Conservation (phyloP, 2,329 filamentous ascomycete species). For the Aureobasidium sp. region DNA sequence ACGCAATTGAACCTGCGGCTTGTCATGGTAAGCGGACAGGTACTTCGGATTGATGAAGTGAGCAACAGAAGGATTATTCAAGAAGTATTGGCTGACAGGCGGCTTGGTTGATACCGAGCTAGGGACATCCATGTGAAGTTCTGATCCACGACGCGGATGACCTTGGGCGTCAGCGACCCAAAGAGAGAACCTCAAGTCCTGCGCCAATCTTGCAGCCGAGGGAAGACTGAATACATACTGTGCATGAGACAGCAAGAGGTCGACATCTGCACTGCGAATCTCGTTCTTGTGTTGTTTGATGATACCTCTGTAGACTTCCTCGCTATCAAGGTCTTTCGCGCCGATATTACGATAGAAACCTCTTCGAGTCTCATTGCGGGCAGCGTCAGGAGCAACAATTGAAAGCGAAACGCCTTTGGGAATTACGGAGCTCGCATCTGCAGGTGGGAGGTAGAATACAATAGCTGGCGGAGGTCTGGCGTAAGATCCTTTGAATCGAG, state of each 20-base stretch:
- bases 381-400: constrained; percentile 9
- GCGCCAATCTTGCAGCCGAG: not conserved
- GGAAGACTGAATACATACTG: constrained; percentile 1
- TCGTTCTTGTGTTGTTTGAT: not conserved
- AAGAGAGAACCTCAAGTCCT: not conserved
- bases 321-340: not conserved
- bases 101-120: not conserved
- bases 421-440: constrained; percentile 1
- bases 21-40: not conserved
- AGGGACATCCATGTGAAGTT: not conserved
- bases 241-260: not conserved
- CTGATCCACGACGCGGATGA: not conserved
- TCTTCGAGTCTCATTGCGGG: not conserved
- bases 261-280: not conserved
- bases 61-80: not conserved
- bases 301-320: not conserved
- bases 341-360: not conserved
- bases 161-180: not conserved
- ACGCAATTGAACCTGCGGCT: not conserved
- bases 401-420: constrained; percentile 15
- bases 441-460: constrained; percentile 15
- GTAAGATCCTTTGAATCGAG: not conserved
- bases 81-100: not conserved
- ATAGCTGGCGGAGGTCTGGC: not conserved
- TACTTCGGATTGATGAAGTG: constrained; percentile 11